These are phyloP conservation scores for Trichoderma semiorbis DNA, from an alignment of 2,329 filamentous ascomycete genomes.

Conservation along the genomic window DNA sequence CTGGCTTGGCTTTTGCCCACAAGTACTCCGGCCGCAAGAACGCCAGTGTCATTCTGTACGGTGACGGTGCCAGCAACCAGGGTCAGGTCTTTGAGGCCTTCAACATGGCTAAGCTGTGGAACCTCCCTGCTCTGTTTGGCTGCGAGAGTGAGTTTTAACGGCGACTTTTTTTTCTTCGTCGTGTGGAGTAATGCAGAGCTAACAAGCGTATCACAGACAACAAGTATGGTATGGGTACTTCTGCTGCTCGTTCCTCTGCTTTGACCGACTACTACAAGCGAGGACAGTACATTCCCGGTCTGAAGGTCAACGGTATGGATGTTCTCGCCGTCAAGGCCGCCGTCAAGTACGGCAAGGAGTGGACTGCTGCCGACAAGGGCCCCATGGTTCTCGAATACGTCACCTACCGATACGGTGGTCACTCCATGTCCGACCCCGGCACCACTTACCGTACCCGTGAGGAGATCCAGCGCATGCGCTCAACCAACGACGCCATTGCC, in stretches of 20 bases:
- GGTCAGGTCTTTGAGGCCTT: conserved; percentile 99
- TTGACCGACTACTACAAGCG: conserved; percentile 99
- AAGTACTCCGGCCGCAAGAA: conserved; percentile 88
- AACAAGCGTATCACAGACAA: conserved; percentile 64
- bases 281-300: conserved; percentile 97
- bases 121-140: conserved; percentile 89
- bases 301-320: conserved; percentile 99
- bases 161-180: background rate
- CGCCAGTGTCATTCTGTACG: conserved; percentile 85
- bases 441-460: conserved; percentile 99
- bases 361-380: conserved; percentile 76
- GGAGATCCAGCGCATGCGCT: conserved; percentile 99
- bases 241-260: conserved; percentile 88
- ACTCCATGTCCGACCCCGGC: conserved; percentile 99
- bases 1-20: conserved; percentile 94
- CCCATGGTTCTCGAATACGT: conserved; percentile 98
- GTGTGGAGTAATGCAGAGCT: background rate
- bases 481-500: conserved; percentile 96
- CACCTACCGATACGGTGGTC: conserved; percentile 97
- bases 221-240: conserved; percentile 99
- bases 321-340: conserved; percentile 96
- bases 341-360: conserved; percentile 90
- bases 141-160: conserved; percentile 78
- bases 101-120: conserved; percentile 99
- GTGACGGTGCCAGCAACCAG: conserved; percentile 98